These are phyloP conservation scores for Macadamia tetraphylla DNA, from an alignment of 164 flowering plant species.

Conservation along the genomic window DNA sequence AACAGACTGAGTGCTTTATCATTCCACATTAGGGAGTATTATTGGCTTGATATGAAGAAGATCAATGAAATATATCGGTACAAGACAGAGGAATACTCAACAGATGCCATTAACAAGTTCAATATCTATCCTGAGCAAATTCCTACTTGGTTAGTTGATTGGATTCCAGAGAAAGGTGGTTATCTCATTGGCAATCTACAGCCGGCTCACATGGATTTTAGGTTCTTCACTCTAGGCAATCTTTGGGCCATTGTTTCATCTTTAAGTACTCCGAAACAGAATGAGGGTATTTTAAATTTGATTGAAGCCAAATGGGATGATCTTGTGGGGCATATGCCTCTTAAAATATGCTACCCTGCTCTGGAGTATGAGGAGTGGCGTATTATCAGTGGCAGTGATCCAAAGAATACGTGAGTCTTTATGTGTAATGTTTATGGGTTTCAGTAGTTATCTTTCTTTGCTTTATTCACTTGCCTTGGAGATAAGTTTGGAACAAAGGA, in stretches of 20 bases:
- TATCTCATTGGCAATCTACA: constrained; percentile 85
- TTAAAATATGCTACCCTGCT: constrained; percentile 84
- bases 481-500: too few relatives aligned
- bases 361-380: constrained; percentile 84
- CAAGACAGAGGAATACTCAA: constrained; percentile 88
- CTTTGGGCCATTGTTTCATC: constrained; percentile 90
- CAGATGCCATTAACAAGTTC: constrained; percentile 83
- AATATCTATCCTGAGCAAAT: constrained; percentile 93
- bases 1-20: constrained; percentile 89
- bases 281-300: constrained; percentile 63
- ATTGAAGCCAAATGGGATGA: constrained; percentile 90
- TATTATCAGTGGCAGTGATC: constrained; percentile 85
- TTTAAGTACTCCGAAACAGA: constrained; percentile 69
- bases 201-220: constrained; percentile 94
- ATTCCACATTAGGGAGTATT: constrained; percentile 83
- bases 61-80: constrained; percentile 88
- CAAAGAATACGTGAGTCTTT: constrained; percentile 84
- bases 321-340: constrained; percentile 75
- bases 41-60: constrained; percentile 85
- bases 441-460: background rate
- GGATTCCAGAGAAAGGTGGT: constrained; percentile 86
- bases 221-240: constrained; percentile 88
- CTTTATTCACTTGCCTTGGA: background rate
- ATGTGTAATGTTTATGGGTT: background rate
- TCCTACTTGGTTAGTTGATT: constrained; percentile 80